Conservation (phyloP, 2,329 filamentous ascomycete species). For the Sarocladium strictum region DNA sequence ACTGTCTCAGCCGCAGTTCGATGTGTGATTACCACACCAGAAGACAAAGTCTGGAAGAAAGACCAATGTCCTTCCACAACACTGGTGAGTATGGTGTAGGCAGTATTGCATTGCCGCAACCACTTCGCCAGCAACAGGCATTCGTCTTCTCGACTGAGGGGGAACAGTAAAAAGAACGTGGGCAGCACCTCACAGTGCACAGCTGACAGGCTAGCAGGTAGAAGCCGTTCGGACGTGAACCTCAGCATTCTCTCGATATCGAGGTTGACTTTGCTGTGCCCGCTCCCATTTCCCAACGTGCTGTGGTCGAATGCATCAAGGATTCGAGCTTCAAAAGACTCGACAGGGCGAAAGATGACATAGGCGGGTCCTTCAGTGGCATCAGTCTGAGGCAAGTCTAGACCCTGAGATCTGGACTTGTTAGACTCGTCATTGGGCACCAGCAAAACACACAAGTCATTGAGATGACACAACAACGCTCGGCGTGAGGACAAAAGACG, state of each 20-base stretch:
- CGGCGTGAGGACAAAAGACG: background rate
- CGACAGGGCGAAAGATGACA: background rate
- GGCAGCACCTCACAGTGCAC: no score
- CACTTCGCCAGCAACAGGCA: constrained; percentile 36
- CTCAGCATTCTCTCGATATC: background rate
- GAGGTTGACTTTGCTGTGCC: background rate
- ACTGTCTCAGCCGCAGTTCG: constrained; percentile 33
- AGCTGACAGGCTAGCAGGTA: background rate
- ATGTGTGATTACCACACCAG: constrained; percentile 37
- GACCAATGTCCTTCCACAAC: constrained; percentile 40
- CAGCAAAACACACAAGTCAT: background rate
- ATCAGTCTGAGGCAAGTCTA: background rate
- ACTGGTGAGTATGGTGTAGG: constrained; percentile 37
- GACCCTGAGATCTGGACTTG: background rate
- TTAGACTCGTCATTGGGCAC: background rate
- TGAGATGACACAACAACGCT: background rate
- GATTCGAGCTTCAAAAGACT: background rate
- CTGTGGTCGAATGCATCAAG: constrained; percentile 14
- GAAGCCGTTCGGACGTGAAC: background rate
- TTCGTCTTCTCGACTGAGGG: constrained; percentile 27
- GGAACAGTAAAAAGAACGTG: constrained; percentile 45
- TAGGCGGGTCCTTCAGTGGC: background rate
- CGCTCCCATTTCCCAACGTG: no score
- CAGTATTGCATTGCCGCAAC: constrained; percentile 31
- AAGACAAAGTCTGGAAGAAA: constrained; percentile 29